Conservation (phyloP, 208 protist genomes). For the Acanthamoeba sp. region DNA sequence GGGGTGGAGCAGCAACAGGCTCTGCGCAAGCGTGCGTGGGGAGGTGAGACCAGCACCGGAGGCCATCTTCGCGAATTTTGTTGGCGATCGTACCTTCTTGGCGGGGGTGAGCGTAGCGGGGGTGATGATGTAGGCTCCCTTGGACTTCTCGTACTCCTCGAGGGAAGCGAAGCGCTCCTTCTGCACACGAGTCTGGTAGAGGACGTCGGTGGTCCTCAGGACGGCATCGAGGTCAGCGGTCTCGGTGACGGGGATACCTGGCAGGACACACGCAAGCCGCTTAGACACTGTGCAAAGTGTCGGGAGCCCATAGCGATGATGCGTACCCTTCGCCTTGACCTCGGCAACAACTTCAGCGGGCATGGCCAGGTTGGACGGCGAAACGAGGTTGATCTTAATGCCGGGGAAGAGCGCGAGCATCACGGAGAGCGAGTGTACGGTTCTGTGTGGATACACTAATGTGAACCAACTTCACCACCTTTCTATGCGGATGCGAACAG, state of each 20-base stretch:
- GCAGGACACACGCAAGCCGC: no score
- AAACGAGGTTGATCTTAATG: conserved; percentile 94
- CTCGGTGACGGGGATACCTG: not conserved
- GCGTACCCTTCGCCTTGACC: conserved; percentile 79
- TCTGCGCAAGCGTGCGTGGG: conserved; percentile 52
- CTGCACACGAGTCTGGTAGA: conserved; percentile 97
- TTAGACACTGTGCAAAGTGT: no score
- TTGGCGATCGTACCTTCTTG: conserved; percentile 88
- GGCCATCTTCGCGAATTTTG: no score
- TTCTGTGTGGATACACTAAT: no score
- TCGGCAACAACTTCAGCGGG: conserved; percentile 84
- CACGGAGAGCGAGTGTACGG: conserved; percentile 95
- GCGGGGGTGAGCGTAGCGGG: conserved; percentile 87
- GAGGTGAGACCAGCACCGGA: not conserved
- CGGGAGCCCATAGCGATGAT: no score
- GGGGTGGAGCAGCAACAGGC: conserved; percentile 96
- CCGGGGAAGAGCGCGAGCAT: conserved; percentile 93
- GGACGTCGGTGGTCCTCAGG: conserved; percentile 94
- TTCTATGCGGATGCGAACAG: no score
- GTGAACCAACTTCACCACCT: no score
- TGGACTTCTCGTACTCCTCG: conserved; percentile 92
- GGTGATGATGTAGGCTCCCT: conserved; percentile 87
- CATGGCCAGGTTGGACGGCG: conserved; percentile 93
- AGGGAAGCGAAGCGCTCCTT: conserved; percentile 95
- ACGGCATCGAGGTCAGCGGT: conserved; percentile 17